Evolutionary conservation across 1,284 basidiomycete genomes (phyloP).

Genomic region (Moesziomyces parantarcticus): DNA sequence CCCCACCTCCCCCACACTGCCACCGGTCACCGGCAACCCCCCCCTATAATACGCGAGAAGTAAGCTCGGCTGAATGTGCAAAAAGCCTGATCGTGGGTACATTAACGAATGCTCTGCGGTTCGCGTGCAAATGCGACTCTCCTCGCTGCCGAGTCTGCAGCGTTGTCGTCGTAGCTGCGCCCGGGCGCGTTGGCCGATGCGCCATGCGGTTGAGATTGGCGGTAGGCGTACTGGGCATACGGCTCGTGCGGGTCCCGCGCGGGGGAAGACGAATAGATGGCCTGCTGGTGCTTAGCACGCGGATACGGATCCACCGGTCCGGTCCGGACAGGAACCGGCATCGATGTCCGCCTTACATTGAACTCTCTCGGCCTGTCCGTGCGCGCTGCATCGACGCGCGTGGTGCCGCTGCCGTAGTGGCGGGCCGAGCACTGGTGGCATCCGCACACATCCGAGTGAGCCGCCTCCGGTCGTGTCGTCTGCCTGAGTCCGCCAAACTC

Average conservation of each 20-base stretch:
- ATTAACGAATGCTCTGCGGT: conserved; percentile 40
- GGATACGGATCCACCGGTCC: conserved; percentile 8
- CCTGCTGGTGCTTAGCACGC: conserved; percentile 14
- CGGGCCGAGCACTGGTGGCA: conserved; percentile 55
- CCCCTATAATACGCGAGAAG: too few relatives aligned
- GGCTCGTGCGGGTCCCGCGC: conserved; percentile 6
- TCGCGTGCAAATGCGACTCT: conserved; percentile 38
- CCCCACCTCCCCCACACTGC: not conserved
- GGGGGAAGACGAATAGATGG: conserved; percentile 19
- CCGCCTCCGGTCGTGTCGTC: conserved; percentile 23
- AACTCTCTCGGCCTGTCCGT: conserved; percentile 15
- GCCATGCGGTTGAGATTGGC: conserved; percentile 17
- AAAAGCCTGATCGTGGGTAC: conserved; percentile 32
- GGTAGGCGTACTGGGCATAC: conserved; percentile 3
- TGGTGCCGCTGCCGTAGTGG: conserved; percentile 41
- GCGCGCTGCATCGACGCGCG: conserved; percentile 2
- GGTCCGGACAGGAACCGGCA: conserved; percentile 22
- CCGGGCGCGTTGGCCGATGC: conserved; percentile 1
- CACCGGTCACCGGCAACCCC: not conserved
- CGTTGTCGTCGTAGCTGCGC: conserved; percentile 41
- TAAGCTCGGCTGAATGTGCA: not conserved
- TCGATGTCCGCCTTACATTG: conserved; percentile 27
- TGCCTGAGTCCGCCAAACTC: conserved; percentile 28
- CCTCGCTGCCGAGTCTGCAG: conserved; percentile 17
- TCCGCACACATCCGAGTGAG: conserved; percentile 60